A percentile compares a stretch with the other conserved stretches of the same genome.
Conservation (phyloP, 805 yeast species). For the Candida chilensis region DNA sequence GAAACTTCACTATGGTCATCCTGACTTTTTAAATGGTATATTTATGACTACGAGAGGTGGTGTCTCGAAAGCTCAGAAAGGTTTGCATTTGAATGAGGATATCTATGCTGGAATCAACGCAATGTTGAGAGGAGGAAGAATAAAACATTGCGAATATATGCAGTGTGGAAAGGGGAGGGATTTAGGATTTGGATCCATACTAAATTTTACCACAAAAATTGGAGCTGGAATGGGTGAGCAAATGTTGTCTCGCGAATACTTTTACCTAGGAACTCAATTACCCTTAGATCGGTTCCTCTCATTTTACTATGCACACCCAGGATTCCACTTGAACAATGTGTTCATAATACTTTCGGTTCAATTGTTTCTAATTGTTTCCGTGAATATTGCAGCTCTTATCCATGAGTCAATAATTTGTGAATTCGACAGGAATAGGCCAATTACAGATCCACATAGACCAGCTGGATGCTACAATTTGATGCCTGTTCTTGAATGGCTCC, state of each 20-base stretch:
- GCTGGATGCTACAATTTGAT: constrained; percentile 62
- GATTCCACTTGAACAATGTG: constrained; percentile 74
- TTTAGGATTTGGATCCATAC: constrained; percentile 74
- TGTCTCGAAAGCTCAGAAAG: constrained; percentile 78
- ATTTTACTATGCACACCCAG: constrained; percentile 81
- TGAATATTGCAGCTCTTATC: constrained; percentile 57
- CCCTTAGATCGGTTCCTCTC: constrained; percentile 74
- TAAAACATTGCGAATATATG: constrained; percentile 73
- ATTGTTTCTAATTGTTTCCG: constrained; percentile 46
- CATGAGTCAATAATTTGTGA: constrained; percentile 54
- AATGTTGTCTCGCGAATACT: constrained; percentile 74
- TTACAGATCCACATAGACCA: constrained; percentile 55
- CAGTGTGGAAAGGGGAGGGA: constrained; percentile 88
- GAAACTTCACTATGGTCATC: constrained; percentile 81
- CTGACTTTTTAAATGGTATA: constrained; percentile 67
- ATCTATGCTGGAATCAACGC: constrained; percentile 85
- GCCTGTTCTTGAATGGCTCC: constrained; percentile 69
- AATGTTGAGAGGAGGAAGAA: constrained; percentile 69
- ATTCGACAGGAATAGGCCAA: constrained; percentile 47
- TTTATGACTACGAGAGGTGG: constrained; percentile 86
- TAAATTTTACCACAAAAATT: constrained; percentile 75
- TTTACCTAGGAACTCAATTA: constrained; percentile 66
- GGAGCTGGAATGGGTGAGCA: constrained; percentile 93
- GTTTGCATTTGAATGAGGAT: constrained; percentile 77
- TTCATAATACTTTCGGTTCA: constrained; percentile 64